A percentile compares a stretch with the other conserved stretches of the same genome.
phyloP scores from a whole-genome alignment of 495 filamentous ascomycete species.

The Sporormia fimetaria region DNA sequence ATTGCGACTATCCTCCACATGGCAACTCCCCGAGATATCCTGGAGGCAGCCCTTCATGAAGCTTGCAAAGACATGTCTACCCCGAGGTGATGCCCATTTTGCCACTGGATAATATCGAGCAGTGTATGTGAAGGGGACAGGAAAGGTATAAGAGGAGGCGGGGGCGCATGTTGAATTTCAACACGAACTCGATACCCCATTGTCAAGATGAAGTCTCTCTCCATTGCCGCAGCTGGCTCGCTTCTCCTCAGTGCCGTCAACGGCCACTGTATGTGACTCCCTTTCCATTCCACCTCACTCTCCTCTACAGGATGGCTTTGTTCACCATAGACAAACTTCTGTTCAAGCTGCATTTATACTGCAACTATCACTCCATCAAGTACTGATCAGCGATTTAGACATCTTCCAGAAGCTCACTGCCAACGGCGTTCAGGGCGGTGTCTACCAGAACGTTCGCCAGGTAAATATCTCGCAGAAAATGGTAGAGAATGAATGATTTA shows the following conservation, averaged over 20 bases:
- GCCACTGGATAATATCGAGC: constrained; percentile 9
- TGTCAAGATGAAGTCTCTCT: constrained; percentile 22
- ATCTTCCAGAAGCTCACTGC: constrained; percentile 40
- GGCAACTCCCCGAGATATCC: background rate
- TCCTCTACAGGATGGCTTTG: too few relatives aligned
- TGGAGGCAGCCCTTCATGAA: background rate
- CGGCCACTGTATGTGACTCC: constrained; percentile 23
- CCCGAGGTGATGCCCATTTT: background rate
- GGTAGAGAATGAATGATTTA: too few relatives aligned
- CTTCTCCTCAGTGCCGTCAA: constrained; percentile 9
- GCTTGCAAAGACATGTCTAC: background rate
- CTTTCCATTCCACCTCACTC: too few relatives aligned
- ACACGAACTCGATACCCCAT: background rate
- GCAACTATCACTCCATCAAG: background rate
- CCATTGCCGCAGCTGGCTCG: constrained; percentile 10
- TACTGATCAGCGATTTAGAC: constrained; percentile 5
- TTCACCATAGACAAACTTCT: background rate
- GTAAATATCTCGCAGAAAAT: too few relatives aligned
- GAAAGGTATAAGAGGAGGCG: background rate
- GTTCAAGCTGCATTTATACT: background rate
- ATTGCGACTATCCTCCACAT: constrained; percentile 1
- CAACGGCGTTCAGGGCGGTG: constrained; percentile 36
- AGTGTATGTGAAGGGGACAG: background rate
- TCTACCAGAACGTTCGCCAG: constrained; percentile 44
- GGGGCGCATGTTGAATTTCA: background rate